Evolutionary conservation across 345 rosid species (phyloP).

Genomic region (Xanthoceras sorbifolium): DNA sequence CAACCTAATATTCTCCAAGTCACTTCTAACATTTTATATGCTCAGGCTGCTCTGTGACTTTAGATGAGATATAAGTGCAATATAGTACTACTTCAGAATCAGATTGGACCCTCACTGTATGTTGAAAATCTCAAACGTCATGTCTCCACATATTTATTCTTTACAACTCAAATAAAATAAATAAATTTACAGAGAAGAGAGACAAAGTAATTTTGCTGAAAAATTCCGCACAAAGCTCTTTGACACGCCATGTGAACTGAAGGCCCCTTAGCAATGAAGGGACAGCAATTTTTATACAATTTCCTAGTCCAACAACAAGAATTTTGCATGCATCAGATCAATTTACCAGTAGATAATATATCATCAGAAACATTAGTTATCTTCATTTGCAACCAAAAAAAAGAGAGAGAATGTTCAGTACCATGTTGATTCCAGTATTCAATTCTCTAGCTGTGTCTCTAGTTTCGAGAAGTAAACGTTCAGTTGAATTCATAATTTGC

Average conservation of each 20-base stretch:
- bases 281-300: neutral
- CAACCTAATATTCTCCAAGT: neutral
- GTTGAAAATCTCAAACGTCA: neutral
- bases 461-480: conserved; percentile 55
- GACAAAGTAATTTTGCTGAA: neutral
- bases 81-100: neutral
- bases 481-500: conserved; percentile 68
- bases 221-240: neutral
- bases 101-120: neutral
- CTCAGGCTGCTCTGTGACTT: neutral
- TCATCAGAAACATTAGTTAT: neutral
- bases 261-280: neutral
- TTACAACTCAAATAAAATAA: neutral
- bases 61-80: neutral
- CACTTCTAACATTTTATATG: neutral
- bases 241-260: neutral
- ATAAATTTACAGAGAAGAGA: neutral
- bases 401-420: conserved; percentile 21
- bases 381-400: neutral
- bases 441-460: conserved; percentile 57
- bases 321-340: neutral
- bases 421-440: conserved; percentile 76
- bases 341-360: neutral
- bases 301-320: neutral
- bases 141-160: neutral